phyloP scores from a whole-genome alignment of 495 filamentous ascomycete species.

The Wilcoxina mikolae region DNA sequence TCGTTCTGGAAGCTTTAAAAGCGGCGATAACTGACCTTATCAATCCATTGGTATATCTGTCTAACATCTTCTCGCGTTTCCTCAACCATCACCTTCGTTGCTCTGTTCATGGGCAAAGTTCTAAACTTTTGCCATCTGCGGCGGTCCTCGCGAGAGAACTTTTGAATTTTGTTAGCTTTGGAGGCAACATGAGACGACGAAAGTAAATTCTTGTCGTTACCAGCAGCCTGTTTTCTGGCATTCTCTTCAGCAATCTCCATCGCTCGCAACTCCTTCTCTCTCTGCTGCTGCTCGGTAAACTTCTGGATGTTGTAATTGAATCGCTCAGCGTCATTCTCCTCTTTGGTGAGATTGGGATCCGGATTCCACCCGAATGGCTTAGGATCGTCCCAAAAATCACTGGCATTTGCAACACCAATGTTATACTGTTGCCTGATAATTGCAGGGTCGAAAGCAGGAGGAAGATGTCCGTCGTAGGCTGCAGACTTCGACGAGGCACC shows the following conservation, averaged over 20 bases:
- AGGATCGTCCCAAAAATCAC: background rate
- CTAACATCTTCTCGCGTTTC: too few relatives aligned
- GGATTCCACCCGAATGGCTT: slow-evolving; percentile 3
- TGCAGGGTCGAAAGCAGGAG: slow-evolving; percentile 1
- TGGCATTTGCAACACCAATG: background rate
- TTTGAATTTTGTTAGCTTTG: too few relatives aligned
- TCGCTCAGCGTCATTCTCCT: slow-evolving; percentile 4
- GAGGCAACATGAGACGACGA: too few relatives aligned
- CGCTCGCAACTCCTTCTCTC: background rate
- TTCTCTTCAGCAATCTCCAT: background rate
- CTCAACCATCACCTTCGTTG: too few relatives aligned
- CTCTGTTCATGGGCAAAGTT: too few relatives aligned
- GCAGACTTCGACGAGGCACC: background rate
- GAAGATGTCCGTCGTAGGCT: background rate
- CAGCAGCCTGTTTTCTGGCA: too few relatives aligned
- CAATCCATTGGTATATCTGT: too few relatives aligned
- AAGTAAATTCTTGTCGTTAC: too few relatives aligned
- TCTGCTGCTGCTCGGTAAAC: background rate
- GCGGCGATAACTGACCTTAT: too few relatives aligned
- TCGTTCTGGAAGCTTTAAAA: too few relatives aligned
- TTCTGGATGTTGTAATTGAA: slow-evolving; percentile 1
- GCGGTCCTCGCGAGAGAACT: too few relatives aligned
- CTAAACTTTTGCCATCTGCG: too few relatives aligned
- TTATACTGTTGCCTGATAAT: background rate
- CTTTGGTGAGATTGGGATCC: background rate